A percentile compares a stretch with the other conserved stretches of the same genome.
Conservation (phyloP, 1,284 basidiomycete genomes). For the Tilletia indica region DNA sequence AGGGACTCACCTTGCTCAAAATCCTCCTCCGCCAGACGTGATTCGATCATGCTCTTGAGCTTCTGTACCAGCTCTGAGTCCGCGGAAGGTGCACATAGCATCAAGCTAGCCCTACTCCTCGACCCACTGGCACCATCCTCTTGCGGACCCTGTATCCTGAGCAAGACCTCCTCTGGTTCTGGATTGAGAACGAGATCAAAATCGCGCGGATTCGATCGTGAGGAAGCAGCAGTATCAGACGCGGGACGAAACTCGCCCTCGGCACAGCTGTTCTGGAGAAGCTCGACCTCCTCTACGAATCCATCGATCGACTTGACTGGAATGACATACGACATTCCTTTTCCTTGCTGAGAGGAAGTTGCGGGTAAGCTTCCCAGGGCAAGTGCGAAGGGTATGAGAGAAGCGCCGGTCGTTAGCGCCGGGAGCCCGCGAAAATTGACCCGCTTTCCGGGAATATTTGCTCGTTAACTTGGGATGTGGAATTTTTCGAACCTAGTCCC, state of each 20-base stretch:
- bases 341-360: not conserved
- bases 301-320: not conserved
- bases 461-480: no score
- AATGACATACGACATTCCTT: not conserved
- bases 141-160: not conserved
- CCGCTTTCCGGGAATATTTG: no score
- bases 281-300: not conserved
- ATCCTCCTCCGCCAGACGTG: not conserved
- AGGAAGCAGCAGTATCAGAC: not conserved
- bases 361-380: no score
- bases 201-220: not conserved
- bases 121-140: not conserved
- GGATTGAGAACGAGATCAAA: not conserved
- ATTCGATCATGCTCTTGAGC: not conserved
- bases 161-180: not conserved
- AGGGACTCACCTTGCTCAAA: constrained; percentile 2
- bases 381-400: no score
- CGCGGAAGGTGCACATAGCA: not conserved
- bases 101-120: not conserved
- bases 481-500: no score
- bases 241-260: not conserved
- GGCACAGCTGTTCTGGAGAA: not conserved
- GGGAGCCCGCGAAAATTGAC: no score
- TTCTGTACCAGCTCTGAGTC: not conserved
- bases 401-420: no score